These are phyloP conservation scores for Talaromyces sp. DNA, from an alignment of 2,329 filamentous ascomycete species.

Conservation along the genomic window DNA sequence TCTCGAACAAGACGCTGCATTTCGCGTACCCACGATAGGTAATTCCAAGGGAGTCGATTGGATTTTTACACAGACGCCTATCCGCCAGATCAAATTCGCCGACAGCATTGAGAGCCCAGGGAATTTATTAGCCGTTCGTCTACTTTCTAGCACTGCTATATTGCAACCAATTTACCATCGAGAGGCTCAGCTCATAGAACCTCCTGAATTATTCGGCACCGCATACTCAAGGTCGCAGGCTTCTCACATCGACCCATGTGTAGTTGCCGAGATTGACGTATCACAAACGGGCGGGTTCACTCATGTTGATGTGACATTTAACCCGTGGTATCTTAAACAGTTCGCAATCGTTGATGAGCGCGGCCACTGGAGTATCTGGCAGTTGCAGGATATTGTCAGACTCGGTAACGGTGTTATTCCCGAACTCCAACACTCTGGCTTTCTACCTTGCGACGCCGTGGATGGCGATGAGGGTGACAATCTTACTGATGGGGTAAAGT, in stretches of 20 bases:
- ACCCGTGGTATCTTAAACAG: slow-evolving; percentile 57
- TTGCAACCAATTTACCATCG: slow-evolving; percentile 44
- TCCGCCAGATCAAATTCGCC: slow-evolving; percentile 55
- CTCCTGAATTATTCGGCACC: background rate
- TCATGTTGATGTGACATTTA: slow-evolving; percentile 57
- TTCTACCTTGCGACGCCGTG: slow-evolving; percentile 26
- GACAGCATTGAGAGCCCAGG: slow-evolving; percentile 31
- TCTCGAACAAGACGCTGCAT: slow-evolving; percentile 30
- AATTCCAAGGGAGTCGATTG: slow-evolving; percentile 18
- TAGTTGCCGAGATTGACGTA: slow-evolving; percentile 43
- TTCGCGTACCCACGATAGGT: slow-evolving; percentile 46
- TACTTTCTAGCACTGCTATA: slow-evolving; percentile 44
- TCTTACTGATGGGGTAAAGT: slow-evolving; percentile 19
- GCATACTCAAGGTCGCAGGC: slow-evolving; percentile 21
- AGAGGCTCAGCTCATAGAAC: slow-evolving; percentile 24
- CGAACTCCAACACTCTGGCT: slow-evolving; percentile 29
- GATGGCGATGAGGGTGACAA: slow-evolving; percentile 18
- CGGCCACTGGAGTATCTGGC: slow-evolving; percentile 54
- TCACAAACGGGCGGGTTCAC: slow-evolving; percentile 44
- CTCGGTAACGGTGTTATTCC: slow-evolving; percentile 25
- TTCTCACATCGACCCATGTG: slow-evolving; percentile 48
- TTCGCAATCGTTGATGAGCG: slow-evolving; percentile 53
- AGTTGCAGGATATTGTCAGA: slow-evolving; percentile 34
- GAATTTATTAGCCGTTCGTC: slow-evolving; percentile 48
- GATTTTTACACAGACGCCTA: slow-evolving; percentile 39